These are phyloP conservation scores for Sambucus nigra DNA, from an alignment of 129 eudicot genomes.

Conservation along the genomic window DNA sequence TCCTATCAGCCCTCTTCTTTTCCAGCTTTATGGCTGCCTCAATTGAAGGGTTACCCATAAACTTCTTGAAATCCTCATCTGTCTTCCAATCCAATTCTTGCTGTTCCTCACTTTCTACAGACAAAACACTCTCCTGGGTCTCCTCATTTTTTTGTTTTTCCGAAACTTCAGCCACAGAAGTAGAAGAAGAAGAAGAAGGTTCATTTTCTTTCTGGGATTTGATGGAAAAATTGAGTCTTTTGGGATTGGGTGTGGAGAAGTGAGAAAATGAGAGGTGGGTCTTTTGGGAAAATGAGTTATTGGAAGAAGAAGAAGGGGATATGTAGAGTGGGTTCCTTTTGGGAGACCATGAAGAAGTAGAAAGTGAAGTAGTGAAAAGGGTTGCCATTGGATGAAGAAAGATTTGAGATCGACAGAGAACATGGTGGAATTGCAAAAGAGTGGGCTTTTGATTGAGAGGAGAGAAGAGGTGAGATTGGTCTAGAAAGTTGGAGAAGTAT, in stretches of 20 bases:
- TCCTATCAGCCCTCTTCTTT: conserved; percentile 88
- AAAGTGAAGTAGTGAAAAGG: conserved; percentile 25
- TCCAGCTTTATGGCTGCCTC: conserved; percentile 99
- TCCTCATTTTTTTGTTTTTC: conserved; percentile 26
- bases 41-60: conserved; percentile 96
- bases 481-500: conserved; percentile 76
- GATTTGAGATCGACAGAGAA: conserved; percentile 5
- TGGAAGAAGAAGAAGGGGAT: conserved; percentile 19
- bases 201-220: conserved; percentile 53
- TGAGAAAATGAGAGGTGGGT: conserved; percentile 17
- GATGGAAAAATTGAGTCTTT: conserved; percentile 30
- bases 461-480: conserved; percentile 18
- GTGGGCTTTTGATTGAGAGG: conserved; percentile 12
- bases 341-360: conserved; percentile 23
- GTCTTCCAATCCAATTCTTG: conserved; percentile 84
- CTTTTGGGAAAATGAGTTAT: conserved; percentile 20
- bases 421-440: conserved; percentile 8
- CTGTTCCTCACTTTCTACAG: conserved; percentile 27
- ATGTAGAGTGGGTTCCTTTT: conserved; percentile 15
- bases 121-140: conserved; percentile 19
- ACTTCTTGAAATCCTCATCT: conserved; percentile 94
- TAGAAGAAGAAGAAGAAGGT: conserved; percentile 20
- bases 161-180: conserved; percentile 29
- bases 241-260: conserved; percentile 12
- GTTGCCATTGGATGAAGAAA: conserved; percentile 42